Percentiles rank a stretch among this genome's conserved stretches.
phyloP scores from a whole-genome alignment of 371 early-diverging fungal species.

The Lichtheimia hyalospora region DNA sequence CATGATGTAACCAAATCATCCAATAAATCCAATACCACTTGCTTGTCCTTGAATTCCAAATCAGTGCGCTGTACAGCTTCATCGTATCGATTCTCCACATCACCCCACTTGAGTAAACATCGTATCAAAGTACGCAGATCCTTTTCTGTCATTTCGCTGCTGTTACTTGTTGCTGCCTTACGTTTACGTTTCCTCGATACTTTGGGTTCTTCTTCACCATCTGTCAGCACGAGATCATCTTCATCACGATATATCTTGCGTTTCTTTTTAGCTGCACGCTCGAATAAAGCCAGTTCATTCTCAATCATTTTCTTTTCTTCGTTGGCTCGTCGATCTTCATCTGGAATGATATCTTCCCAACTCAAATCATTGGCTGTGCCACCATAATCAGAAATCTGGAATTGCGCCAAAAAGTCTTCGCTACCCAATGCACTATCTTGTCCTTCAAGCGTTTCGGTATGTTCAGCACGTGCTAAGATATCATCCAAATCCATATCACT shows the following conservation, averaged over 20 bases:
- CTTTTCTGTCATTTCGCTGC: constrained; percentile 65
- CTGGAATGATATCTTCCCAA: constrained; percentile 97
- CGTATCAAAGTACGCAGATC: constrained; percentile 81
- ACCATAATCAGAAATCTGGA: constrained; percentile 91
- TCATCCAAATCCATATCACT: constrained; percentile 95
- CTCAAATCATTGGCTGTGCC: constrained; percentile 72
- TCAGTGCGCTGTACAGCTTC: constrained; percentile 81
- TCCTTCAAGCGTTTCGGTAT: constrained; percentile 78
- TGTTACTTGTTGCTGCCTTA: constrained; percentile 18
- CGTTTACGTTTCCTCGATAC: constrained; percentile 15
- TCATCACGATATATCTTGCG: constrained; percentile 38
- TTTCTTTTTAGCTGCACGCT: constrained; percentile 52
- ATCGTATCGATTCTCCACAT: constrained; percentile 72
- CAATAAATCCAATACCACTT: constrained; percentile 55
- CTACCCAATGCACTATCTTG: constrained; percentile 67
- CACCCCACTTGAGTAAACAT: constrained; percentile 81
- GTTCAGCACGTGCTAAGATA: constrained; percentile 93
- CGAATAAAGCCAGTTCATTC: constrained; percentile 48
- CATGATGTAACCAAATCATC: constrained; percentile 74
- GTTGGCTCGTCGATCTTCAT: constrained; percentile 69
- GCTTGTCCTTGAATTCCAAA: constrained; percentile 68
- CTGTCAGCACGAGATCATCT: constrained; percentile 15
- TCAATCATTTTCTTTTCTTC: constrained; percentile 63
- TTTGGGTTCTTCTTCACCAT: constrained; percentile 23
- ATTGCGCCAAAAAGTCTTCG: constrained; percentile 93